Evolutionary conservation across 208 protist genomes (phyloP).

Genomic region (Wallacemonas rigidus): DNA sequence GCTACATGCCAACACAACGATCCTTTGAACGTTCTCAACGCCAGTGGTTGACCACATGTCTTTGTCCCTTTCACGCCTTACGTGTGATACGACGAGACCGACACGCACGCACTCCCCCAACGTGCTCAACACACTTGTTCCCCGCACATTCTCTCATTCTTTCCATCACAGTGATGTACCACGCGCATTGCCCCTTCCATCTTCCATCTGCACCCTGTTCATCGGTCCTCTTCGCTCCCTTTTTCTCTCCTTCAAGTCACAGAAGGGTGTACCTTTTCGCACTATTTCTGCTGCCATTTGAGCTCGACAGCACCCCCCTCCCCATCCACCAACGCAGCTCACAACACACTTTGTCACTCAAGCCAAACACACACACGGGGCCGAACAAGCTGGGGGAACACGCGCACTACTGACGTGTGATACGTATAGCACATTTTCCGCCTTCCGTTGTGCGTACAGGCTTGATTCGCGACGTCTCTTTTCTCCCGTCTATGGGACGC

Average conservation of each 20-base stretch:
- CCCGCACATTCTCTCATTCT: no score
- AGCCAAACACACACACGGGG: neutral
- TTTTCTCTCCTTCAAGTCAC: constrained; percentile 3
- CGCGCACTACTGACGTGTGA: neutral
- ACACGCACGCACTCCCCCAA: no score
- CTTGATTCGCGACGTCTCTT: neutral
- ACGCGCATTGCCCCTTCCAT: no score
- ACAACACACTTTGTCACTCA: neutral
- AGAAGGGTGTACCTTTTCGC: neutral
- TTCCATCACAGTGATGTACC: no score
- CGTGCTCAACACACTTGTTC: no score
- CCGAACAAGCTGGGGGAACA: neutral
- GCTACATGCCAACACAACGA: no score
- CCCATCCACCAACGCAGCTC: neutral
- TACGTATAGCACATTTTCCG: neutral
- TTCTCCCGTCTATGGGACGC: constrained; percentile 2
- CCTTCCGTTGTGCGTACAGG: neutral
- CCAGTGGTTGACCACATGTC: no score
- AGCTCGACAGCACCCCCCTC: neutral
- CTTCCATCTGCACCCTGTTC: neutral
- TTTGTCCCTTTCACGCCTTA: no score
- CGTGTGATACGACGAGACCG: no score
- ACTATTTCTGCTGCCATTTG: neutral
- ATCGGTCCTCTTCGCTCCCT: neutral
- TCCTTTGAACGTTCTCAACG: no score